Percentiles rank a stretch among this genome's conserved stretches.
These are phyloP conservation scores for Lentinula boryana DNA, from an alignment of 768 basidiomycete genomes.

Conservation along the genomic window DNA sequence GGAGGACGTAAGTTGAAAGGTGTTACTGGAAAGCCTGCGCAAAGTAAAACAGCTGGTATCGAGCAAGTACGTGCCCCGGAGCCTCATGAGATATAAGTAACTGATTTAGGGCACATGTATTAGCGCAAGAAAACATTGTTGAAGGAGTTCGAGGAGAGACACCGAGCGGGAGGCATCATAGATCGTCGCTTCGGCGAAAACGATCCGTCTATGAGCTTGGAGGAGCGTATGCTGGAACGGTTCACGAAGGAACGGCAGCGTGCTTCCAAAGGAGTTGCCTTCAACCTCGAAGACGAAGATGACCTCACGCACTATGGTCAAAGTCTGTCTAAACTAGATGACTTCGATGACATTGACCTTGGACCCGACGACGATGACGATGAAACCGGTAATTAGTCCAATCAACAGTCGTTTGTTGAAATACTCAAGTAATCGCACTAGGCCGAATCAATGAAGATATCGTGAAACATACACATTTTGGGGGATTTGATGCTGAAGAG, in stretches of 20 bases:
- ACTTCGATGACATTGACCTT: constrained; percentile 57
- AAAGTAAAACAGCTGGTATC: constrained; percentile 85
- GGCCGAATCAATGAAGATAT: constrained; percentile 65
- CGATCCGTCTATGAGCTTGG: constrained; percentile 85
- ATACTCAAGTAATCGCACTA: constrained; percentile 15
- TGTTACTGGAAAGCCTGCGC: constrained; percentile 73
- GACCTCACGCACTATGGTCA: constrained; percentile 91
- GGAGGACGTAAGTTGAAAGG: constrained; percentile 87
- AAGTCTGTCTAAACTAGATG: constrained; percentile 77
- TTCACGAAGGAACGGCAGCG: constrained; percentile 89
- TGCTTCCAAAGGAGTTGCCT: constrained; percentile 65
- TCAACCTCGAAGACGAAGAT: constrained; percentile 90
- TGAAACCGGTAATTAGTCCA: constrained; percentile 30
- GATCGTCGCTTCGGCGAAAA: constrained; percentile 97
- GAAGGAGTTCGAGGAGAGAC: constrained; percentile 80
- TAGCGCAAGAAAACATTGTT: constrained; percentile 85
- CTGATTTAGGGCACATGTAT: neutral
- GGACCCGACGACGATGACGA: constrained; percentile 52
- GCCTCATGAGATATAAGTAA: constrained; percentile 1
- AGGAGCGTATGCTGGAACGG: constrained; percentile 95
- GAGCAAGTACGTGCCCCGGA: constrained; percentile 59
- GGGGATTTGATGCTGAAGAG: constrained; percentile 76
- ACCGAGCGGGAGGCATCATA: constrained; percentile 80
- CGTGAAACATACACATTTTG: constrained; percentile 73
- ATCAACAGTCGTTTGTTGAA: neutral